These are phyloP conservation scores for Akanthomyces uredinophilus DNA, from an alignment of 2,329 filamentous ascomycete species.

Conservation along the genomic window DNA sequence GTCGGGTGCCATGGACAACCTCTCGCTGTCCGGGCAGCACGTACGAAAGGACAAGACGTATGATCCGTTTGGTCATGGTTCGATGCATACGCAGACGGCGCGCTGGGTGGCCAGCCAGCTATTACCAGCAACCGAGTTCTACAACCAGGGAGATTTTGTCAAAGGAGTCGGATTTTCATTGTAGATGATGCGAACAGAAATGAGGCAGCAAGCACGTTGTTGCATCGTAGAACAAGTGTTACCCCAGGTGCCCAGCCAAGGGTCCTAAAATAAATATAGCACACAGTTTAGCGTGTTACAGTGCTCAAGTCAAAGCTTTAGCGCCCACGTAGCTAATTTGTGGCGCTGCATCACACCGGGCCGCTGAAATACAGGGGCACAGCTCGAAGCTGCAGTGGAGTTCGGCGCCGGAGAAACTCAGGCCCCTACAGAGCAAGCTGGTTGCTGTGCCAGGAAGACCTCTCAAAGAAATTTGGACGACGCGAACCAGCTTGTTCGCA, in stretches of 20 bases:
- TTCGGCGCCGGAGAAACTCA: constrained; percentile 13
- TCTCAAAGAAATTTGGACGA: constrained; percentile 13
- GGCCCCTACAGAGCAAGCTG: not conserved
- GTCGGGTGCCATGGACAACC: constrained; percentile 26
- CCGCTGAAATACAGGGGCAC: not conserved
- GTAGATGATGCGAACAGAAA: not conserved
- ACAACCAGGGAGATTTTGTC: constrained; percentile 45
- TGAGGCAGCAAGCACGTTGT: no score
- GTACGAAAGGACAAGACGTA: constrained; percentile 40
- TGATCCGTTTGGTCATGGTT: constrained; percentile 52
- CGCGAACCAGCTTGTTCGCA: not conserved
- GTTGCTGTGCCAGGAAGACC: constrained; percentile 16
- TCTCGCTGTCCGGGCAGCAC: constrained; percentile 24
- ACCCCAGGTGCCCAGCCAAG: no score
- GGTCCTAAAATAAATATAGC: not conserved
- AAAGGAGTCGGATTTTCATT: constrained; percentile 37
- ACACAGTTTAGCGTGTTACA: not conserved
- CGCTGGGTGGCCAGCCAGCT: constrained; percentile 53
- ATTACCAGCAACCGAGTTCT: constrained; percentile 45
- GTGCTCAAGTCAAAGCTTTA: not conserved
- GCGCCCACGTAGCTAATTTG: not conserved
- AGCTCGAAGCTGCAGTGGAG: not conserved
- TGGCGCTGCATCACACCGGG: not conserved
- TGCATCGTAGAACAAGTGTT: no score
- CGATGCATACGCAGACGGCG: constrained; percentile 53